These are phyloP conservation scores for Ambrosia hybrid DNA, from an alignment of 140 eudicot species.

Conservation along the genomic window DNA sequence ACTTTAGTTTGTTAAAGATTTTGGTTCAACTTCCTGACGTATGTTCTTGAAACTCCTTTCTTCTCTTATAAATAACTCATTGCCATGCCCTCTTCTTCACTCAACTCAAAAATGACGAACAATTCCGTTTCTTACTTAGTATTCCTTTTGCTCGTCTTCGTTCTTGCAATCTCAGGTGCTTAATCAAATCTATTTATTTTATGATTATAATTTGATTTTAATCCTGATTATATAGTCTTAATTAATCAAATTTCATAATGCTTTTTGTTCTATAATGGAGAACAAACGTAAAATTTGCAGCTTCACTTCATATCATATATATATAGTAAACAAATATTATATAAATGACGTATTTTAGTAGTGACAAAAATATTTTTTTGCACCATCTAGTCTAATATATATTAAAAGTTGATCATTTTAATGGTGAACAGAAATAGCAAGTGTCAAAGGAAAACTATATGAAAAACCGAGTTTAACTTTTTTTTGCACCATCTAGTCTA, in stretches of 20 bases:
- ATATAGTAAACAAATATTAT: too few relatives aligned
- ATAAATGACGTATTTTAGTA: too few relatives aligned
- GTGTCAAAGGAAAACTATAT: slow-evolving; percentile 13
- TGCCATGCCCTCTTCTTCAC: neutral
- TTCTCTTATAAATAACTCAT: slow-evolving; percentile 10
- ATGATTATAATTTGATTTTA: neutral
- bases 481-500: too few relatives aligned
- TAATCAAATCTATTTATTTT: neutral
- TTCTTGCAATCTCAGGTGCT: slow-evolving; percentile 25
- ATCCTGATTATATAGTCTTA: neutral
- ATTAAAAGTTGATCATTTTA: neutral
- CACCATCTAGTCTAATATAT: neutral
- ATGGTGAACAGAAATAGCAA: slow-evolving; percentile 11
- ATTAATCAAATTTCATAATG: neutral
- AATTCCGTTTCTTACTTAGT: neutral
- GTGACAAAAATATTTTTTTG: too few relatives aligned
- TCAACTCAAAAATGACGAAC: slow-evolving; percentile 14
- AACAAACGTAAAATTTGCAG: neutral
- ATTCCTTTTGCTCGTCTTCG: slow-evolving; percentile 1
- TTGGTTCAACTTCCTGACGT: neutral
- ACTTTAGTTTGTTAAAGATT: neutral
- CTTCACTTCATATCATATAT: too few relatives aligned
- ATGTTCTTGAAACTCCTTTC: neutral
- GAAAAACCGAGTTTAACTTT: slow-evolving; percentile 21
- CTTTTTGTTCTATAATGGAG: neutral